Percentiles rank a stretch among this genome's conserved stretches.
These are phyloP conservation scores for Tylopilus balloui DNA, from an alignment of 768 basidiomycete genomes.

Conservation along the genomic window DNA sequence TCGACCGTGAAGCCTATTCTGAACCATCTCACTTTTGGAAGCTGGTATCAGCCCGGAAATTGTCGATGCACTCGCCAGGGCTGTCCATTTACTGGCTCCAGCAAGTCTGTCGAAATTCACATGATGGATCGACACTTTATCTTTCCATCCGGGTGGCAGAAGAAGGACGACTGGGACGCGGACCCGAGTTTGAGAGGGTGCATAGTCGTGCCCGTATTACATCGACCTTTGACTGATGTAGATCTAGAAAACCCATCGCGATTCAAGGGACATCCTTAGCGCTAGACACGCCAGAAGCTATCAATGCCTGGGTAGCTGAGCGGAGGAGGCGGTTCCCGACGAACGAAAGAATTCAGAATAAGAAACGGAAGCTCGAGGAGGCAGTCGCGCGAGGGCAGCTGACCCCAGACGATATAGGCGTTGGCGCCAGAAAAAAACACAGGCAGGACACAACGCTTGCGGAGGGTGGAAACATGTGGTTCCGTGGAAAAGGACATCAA, in stretches of 20 bases:
- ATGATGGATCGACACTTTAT: constrained; percentile 91
- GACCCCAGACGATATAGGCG: constrained; percentile 41
- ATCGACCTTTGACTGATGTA: constrained; percentile 6
- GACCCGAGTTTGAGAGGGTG: constrained; percentile 81
- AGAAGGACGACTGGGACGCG: constrained; percentile 69
- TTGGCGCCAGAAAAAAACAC: constrained; percentile 41
- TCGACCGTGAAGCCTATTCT: constrained; percentile 10
- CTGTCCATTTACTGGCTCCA: constrained; percentile 68
- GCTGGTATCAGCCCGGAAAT: constrained; percentile 65
- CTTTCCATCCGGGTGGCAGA: constrained; percentile 70
- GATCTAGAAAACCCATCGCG: constrained; percentile 57
- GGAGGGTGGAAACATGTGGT: constrained; percentile 3
- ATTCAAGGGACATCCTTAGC: constrained; percentile 77
- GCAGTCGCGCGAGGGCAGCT: constrained; percentile 80
- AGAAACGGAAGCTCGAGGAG: constrained; percentile 73
- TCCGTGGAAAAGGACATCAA: constrained; percentile 9
- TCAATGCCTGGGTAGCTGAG: constrained; percentile 85
- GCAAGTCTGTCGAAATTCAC: constrained; percentile 69
- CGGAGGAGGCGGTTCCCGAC: constrained; percentile 86
- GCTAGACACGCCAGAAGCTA: constrained; percentile 76
- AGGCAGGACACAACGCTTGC: constrained; percentile 23
- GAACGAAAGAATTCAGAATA: constrained; percentile 63
- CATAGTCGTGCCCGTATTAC: constrained; percentile 9
- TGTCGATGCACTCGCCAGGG: constrained; percentile 54
- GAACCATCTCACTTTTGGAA: constrained; percentile 21